phyloP scores from a whole-genome alignment of 2,329 filamentous ascomycete species.

The Xylariaceae sp. region DNA sequence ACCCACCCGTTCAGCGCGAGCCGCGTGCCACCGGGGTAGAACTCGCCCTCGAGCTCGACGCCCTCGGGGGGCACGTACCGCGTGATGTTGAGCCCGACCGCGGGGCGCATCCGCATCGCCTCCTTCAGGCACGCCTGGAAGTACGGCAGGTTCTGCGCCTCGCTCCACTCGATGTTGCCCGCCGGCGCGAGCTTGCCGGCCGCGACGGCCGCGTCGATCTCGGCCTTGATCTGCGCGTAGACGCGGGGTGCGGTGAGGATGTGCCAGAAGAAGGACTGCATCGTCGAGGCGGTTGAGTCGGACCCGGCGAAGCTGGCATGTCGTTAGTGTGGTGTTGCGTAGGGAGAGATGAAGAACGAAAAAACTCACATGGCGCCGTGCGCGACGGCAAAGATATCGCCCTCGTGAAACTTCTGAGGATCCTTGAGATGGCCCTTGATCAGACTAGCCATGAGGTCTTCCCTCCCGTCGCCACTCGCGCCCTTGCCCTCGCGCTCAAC shows the following conservation, averaged over 20 bases:
- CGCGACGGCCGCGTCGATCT: constrained; percentile 39
- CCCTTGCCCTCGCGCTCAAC: constrained; percentile 39
- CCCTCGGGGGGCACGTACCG: constrained; percentile 47
- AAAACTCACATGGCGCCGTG: constrained; percentile 51
- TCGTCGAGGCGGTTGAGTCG: constrained; percentile 56
- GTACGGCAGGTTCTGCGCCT: constrained; percentile 47
- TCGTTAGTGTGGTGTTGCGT: not conserved
- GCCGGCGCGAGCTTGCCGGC: constrained; percentile 29
- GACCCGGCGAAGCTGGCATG: constrained; percentile 50
- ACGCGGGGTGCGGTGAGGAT: constrained; percentile 40
- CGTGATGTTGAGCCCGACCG: constrained; percentile 52
- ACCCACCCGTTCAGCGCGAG: constrained; percentile 53
- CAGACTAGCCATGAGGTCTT: constrained; percentile 47
- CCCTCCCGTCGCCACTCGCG: constrained; percentile 38
- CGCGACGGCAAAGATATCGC: constrained; percentile 53
- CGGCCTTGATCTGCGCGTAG: constrained; percentile 35
- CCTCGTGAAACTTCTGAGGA: constrained; percentile 41
- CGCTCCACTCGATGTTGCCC: constrained; percentile 42
- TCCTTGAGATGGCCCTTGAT: constrained; percentile 50
- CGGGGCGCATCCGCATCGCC: constrained; percentile 51
- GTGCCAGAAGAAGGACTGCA: constrained; percentile 53
- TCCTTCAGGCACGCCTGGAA: constrained; percentile 55
- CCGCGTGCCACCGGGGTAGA: constrained; percentile 47
- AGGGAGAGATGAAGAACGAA: not conserved
- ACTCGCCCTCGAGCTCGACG: constrained; percentile 45